Evolutionary conservation across 345 rosid genomes (phyloP).

Genomic region (Fremontodendron californicum): DNA sequence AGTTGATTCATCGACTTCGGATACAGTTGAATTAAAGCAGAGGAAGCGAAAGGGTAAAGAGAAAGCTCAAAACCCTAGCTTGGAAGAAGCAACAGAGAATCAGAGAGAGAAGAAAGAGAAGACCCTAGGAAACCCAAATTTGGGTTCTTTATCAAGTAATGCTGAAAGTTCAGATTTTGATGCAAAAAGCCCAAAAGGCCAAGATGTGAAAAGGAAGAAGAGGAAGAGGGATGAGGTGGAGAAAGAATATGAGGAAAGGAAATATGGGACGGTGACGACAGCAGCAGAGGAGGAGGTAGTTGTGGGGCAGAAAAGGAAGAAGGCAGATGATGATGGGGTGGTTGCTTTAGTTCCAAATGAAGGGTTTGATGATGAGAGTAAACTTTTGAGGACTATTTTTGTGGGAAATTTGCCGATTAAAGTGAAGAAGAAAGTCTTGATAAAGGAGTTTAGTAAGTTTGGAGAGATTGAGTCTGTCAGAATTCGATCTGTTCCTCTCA

Average conservation of each 20-base stretch:
- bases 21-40: slow-evolving; percentile 13
- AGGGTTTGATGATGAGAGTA: slow-evolving; percentile 82
- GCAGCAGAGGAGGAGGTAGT: slow-evolving; percentile 19
- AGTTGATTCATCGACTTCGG: slow-evolving; percentile 2
- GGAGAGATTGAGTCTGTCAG: slow-evolving; percentile 86
- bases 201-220: slow-evolving; percentile 49
- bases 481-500: slow-evolving; percentile 82
- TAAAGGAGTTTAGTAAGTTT: slow-evolving; percentile 67
- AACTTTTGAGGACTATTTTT: slow-evolving; percentile 87
- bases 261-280: slow-evolving; percentile 37
- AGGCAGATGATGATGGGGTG: slow-evolving; percentile 47
- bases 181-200: slow-evolving; percentile 5
- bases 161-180: background rate
- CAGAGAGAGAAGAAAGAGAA: slow-evolving; percentile 34
- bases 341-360: slow-evolving; percentile 48
- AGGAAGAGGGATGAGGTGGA: slow-evolving; percentile 91
- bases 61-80: background rate
- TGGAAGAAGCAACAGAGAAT: slow-evolving; percentile 10
- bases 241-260: too few species aligned
- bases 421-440: slow-evolving; percentile 64
- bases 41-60: slow-evolving; percentile 19
- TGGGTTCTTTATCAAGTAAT: background rate
- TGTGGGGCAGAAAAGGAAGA: slow-evolving; percentile 80
- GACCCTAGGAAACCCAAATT: background rate
- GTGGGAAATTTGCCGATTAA: slow-evolving; percentile 85